Conservation (phyloP, 441 rosid genomes). For the Raphanus hybrid region DNA sequence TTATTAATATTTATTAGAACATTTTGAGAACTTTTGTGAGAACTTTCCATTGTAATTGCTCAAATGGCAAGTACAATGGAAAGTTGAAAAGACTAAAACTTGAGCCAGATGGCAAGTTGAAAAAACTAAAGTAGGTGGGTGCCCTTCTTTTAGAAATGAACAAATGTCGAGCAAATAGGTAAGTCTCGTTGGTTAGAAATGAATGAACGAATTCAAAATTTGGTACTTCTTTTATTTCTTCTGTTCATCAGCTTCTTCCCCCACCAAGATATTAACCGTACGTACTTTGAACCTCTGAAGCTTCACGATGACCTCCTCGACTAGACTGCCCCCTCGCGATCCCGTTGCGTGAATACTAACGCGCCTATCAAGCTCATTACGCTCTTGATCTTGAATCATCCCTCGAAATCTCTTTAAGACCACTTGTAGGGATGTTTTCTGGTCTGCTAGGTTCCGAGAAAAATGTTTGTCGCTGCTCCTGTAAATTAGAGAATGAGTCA, state of each 20-base stretch:
- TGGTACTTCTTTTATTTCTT: slow-evolving; percentile 26
- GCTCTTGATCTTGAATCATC: slow-evolving; percentile 7
- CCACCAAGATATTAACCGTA: slow-evolving; percentile 34
- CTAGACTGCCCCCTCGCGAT: slow-evolving; percentile 34
- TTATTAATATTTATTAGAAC: no score
- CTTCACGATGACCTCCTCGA: slow-evolving; percentile 23
- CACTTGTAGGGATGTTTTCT: not conserved
- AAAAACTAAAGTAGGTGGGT: no score
- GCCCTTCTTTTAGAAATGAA: no score
- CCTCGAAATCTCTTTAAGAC: slow-evolving; percentile 2
- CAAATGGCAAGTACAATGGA: no score
- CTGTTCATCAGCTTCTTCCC: slow-evolving; percentile 21
- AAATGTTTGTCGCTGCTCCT: not conserved
- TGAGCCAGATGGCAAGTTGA: no score
- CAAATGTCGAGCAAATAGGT: not conserved
- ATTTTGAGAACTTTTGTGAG: no score
- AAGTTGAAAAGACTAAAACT: no score
- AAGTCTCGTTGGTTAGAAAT: slow-evolving; percentile 8
- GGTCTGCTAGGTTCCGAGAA: not conserved
- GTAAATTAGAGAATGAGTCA: not conserved
- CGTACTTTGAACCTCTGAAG: slow-evolving; percentile 41
- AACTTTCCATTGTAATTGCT: no score
- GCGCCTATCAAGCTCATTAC: not conserved
- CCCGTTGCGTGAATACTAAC: not conserved
- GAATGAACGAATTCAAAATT: slow-evolving; percentile 5